Percentiles rank a stretch among this genome's conserved stretches.
Conservation (phyloP, 2,329 filamentous ascomycete species). For the Cyclaneusma minus region DNA sequence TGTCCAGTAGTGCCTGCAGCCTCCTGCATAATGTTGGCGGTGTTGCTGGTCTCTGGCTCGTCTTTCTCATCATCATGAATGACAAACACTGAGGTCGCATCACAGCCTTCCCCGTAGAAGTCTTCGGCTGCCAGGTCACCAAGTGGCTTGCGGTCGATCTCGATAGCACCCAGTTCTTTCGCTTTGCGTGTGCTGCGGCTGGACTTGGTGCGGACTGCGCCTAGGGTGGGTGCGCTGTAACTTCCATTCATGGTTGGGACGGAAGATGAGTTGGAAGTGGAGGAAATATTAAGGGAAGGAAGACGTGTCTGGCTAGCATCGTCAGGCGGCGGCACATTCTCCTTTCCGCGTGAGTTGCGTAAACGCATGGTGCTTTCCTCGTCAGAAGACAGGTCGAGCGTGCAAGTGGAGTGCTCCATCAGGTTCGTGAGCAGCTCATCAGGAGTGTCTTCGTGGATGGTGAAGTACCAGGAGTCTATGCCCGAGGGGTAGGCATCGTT, state of each 20-base stretch:
- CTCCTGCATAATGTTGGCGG: slow-evolving; percentile 1
- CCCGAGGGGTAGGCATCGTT: slow-evolving; percentile 30
- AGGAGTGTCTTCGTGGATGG: slow-evolving; percentile 83
- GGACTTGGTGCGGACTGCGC: slow-evolving; percentile 19
- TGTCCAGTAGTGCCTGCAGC: slow-evolving; percentile 11
- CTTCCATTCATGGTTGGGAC: slow-evolving; percentile 16
- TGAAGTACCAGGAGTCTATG: slow-evolving; percentile 71
- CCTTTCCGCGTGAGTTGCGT: slow-evolving; percentile 59
- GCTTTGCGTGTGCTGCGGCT: slow-evolving; percentile 4
- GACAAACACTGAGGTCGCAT: slow-evolving; percentile 44
- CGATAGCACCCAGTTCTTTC: slow-evolving; percentile 40
- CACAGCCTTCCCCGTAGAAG: slow-evolving; percentile 51
- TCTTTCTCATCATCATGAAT: slow-evolving; percentile 44
- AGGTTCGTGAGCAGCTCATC: slow-evolving; percentile 86
- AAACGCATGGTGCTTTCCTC: slow-evolving; percentile 47
- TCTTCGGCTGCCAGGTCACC: slow-evolving; percentile 52
- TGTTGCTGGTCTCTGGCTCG: slow-evolving; percentile 8
- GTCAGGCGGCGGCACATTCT: slow-evolving; percentile 71
- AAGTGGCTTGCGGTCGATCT: slow-evolving; percentile 49
- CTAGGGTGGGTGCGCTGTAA: slow-evolving; percentile 12
- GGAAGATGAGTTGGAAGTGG: slow-evolving; percentile 11
- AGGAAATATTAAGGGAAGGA: slow-evolving; percentile 8
- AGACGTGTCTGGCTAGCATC: slow-evolving; percentile 42
- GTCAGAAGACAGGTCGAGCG: slow-evolving; percentile 79
- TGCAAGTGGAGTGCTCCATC: slow-evolving; percentile 78